Base-by-base conservation (phyloP, 768 basidiomycete genomes). In the Boletus barrowsii region DNA sequence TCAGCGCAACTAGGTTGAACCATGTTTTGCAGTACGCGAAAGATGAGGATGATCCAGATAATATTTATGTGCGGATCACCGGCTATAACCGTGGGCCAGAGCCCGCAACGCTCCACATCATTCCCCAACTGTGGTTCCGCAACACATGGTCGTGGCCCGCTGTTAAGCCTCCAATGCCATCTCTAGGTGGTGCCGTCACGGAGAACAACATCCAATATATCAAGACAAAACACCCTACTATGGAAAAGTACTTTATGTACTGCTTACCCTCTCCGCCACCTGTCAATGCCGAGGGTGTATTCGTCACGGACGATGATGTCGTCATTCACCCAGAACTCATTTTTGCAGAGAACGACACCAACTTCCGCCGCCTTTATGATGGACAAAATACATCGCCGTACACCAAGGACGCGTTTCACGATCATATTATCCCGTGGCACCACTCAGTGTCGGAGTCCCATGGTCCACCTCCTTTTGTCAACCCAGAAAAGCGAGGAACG, bases 291-390 rank as follows among this genome's bases (percentile, higher is more conserved):
- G 73, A 82, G 35, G 88, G 86, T 49, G 77, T 81, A 54, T 82
- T 83, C 49, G 76, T 79, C 57, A 79, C 79, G 20, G 82, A 88
- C 59, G 87, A 87, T 41, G 79, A 82, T 30, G 79, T 93, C 18
- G 54, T 59, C 35, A 44, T 72, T 36, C 83, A 88, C 41, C 95
- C 97, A 0, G 85, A 90, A 10, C 76, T 99, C 35, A 71, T 98
- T 17, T 99, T 99, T 71, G 95, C 94, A 14, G 96, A 98, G 64
- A 99, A 98, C 71, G 91, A 98, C 68, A 97, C 96, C 57, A 99
- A 99, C 77, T 96, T 88, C 69, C 79, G 80, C 66, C 83, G 97
- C 50, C 78, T 99, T 24, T 99, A 98, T 68, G 88, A 87, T 20
- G 94, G 90, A 8, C 76, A 85, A 60, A 99, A 99, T 75, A 77